These are phyloP conservation scores for Albugo candida DNA, from an alignment of 352 stramenopile species.

Conservation along the genomic window DNA sequence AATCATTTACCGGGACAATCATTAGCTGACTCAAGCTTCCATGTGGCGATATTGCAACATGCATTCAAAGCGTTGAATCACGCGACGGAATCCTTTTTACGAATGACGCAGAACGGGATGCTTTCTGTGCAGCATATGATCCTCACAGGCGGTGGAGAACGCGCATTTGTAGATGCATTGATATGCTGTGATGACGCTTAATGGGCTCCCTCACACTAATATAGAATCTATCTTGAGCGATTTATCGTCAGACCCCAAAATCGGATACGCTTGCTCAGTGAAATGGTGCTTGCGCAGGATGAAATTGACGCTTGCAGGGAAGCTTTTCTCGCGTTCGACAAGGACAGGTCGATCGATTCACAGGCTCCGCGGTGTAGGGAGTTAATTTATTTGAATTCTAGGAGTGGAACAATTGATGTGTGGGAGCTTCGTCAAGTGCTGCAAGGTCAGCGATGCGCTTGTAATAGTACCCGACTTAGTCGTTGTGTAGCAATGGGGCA, in stretches of 20 bases:
- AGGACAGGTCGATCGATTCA: conserved; percentile 49
- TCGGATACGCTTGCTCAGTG: background rate
- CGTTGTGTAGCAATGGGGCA: conserved; percentile 85
- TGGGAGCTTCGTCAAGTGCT: conserved; percentile 86
- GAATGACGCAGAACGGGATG: conserved; percentile 63
- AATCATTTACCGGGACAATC: conserved; percentile 5
- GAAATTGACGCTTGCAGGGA: conserved; percentile 93
- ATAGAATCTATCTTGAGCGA: background rate
- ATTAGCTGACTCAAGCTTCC: conserved; percentile 20
- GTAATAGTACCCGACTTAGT: too few relatives aligned
- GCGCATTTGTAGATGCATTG: conserved; percentile 60
- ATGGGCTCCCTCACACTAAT: too few relatives aligned
- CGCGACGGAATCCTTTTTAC: conserved; percentile 65
- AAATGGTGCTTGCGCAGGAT: conserved; percentile 83
- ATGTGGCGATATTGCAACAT: conserved; percentile 62
- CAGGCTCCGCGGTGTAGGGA: background rate
- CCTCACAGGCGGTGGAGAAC: conserved; percentile 40
- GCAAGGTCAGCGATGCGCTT: conserved; percentile 54
- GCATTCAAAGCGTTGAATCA: conserved; percentile 56
- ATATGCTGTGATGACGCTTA: conserved; percentile 59
- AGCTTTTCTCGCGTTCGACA: conserved; percentile 94
- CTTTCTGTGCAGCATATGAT: conserved; percentile 73
- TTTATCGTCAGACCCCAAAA: background rate
- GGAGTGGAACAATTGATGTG: conserved; percentile 90
- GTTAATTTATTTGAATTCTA: conserved; percentile 3